Evolutionary conservation across 2,329 filamentous ascomycete genomes (phyloP), one percentile per base, ranked within the genome.

Genomic region (Penicillium sp.): DNA sequence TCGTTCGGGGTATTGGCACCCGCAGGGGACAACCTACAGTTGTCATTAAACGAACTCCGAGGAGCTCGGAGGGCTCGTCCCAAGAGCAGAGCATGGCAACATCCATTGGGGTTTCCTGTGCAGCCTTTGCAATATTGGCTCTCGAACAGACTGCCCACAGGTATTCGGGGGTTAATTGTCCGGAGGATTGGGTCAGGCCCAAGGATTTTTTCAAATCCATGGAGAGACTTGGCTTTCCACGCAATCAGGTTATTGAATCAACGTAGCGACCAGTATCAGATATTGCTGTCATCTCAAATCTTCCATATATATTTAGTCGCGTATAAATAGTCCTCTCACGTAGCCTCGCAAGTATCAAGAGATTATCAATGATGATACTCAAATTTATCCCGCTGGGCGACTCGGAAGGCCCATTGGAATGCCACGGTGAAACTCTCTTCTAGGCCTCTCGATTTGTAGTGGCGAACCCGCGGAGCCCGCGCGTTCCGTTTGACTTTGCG

Each of bases 81-180:
- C 39, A 36, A 54, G 33, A 14, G 18, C 36, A 51, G 18, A 28
- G 51, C 28, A 60, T 60, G 58, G 58, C 34, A 11, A 49, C 55
- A 21, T 34, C 39, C 10, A 61, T 51, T 14, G 58, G 58, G 4
- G 40, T 50, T 18, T 31, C 52, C 4, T 50, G 42, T 51, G 58
- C 58, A 14, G 58, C 56, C 2, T 61, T 61, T 47, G 54, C 51
- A 26, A 7, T 61, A 10, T 28, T 61, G 53, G 58, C 56, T 7
- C 19, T 61, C 21, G 58, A 59, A 21, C 36, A 54, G 14, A 29
- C 44, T n/a, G 10, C 7, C 14, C 29, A 42, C 10, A 48, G 13
- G 19, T 48, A 48, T 18, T 33, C 28, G 10, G 56, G 58, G 31
- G 58, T 61, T 18, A 55, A 57, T 33, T n/a, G n/a, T n/a, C n/a